A percentile compares a stretch with the other conserved stretches of the same genome.
Evolutionary conservation across 139 green algal species (phyloP).

Genomic region (Micromonas pusilla): DNA sequence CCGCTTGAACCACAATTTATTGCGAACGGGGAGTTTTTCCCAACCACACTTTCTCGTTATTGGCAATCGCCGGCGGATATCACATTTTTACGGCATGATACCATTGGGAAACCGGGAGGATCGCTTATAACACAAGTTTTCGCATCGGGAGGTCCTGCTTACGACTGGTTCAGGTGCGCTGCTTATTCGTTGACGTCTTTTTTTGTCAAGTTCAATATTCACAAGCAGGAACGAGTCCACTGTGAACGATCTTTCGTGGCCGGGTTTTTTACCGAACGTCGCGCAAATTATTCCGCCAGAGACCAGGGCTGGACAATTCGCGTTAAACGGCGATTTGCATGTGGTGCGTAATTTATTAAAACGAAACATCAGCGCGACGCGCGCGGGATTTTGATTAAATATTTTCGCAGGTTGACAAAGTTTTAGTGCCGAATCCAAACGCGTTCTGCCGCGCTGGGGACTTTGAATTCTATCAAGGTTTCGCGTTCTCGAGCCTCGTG

Average conservation of each 20-base stretch:
- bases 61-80: background rate
- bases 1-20: background rate
- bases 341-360: background rate
- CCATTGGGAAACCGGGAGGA: background rate
- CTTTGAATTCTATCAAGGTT: background rate
- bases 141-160: background rate
- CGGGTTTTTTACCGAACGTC: background rate
- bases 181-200: background rate
- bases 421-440: background rate
- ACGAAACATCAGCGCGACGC: background rate
- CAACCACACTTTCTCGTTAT: background rate
- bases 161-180: background rate
- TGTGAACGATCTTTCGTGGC: background rate
- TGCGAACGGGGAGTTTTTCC: background rate
- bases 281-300: background rate
- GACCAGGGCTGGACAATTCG: background rate
- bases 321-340: slow-evolving; percentile 4
- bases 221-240: background rate
- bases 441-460: background rate
- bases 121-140: background rate
- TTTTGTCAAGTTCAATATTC: background rate
- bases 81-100: background rate
- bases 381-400: background rate
- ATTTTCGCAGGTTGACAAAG: slow-evolving; percentile 1
- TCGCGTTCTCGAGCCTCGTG: background rate